These are phyloP conservation scores for Neofusicoccum parvum DNA, from an alignment of 2,329 filamentous ascomycete species.

Conservation along the genomic window DNA sequence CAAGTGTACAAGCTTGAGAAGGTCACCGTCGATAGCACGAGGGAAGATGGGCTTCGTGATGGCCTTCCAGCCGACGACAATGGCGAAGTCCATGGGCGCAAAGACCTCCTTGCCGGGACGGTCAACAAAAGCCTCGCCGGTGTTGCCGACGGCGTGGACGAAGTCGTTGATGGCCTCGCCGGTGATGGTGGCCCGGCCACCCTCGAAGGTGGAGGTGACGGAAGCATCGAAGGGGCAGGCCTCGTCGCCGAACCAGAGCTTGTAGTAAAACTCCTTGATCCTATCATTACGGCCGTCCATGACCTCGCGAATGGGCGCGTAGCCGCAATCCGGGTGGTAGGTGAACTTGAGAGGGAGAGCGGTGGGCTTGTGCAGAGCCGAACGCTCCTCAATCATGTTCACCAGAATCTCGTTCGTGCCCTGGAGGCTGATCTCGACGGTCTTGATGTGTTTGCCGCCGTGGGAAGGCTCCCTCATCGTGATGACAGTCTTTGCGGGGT, in stretches of 20 bases:
- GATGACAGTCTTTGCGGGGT: constrained; percentile 81
- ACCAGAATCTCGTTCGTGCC: constrained; percentile 79
- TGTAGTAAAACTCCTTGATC: constrained; percentile 99
- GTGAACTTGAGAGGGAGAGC: constrained; percentile 84
- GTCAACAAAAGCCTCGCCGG: constrained; percentile 94
- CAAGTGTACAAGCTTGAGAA: constrained; percentile 93
- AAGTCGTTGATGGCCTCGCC: constrained; percentile 96
- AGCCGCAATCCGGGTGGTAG: constrained; percentile 93
- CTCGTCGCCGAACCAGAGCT: constrained; percentile 93
- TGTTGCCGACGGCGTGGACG: constrained; percentile 98
- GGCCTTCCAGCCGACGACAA: constrained; percentile 98
- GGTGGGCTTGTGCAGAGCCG: constrained; percentile 79
- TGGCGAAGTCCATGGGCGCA: constrained; percentile 98
- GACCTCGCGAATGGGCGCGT: constrained; percentile 95
- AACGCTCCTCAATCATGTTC: constrained; percentile 91
- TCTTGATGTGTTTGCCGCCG: constrained; percentile 83
- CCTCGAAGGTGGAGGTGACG: constrained; percentile 86
- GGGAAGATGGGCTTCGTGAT: constrained; percentile 99
- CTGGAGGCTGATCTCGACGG: constrained; percentile 79
- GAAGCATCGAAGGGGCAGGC: constrained; percentile 78
- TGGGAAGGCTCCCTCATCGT: constrained; percentile 83
- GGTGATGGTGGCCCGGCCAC: constrained; percentile 83
- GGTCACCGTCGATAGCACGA: constrained; percentile 89
- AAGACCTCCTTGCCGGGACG: constrained; percentile 90
- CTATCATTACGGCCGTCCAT: constrained; percentile 96